Base-by-base conservation (phyloP, 495 filamentous ascomycete species). In the Thermochaetoides thermophila region DNA sequence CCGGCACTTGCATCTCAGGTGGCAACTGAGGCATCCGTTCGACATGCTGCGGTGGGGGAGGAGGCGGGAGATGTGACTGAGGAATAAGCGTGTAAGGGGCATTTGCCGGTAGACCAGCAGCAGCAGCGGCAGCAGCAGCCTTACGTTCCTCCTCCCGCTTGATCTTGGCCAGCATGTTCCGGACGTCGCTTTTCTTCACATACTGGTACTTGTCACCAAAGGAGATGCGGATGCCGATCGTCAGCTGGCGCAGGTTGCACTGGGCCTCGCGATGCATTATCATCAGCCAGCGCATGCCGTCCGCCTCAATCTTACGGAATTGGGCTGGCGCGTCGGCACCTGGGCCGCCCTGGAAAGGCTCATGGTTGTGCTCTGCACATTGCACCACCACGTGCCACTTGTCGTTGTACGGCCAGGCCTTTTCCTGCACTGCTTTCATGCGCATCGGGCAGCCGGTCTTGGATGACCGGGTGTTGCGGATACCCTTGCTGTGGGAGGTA, bases 121-220 rank as follows among this genome's bases (percentile, higher is more conserved):
- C 34, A 3, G 35, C 46, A 3, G 45, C 38, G 2, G 26, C 39
- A 11, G 34, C 40, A 3, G 44, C 44, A 1, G 47, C 44, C 40
- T 53, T 53, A 7, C 43, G 21, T 12, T 55, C 52, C 26, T 55
- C 52, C 17, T 55, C 49, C 9, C 49, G 35, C 42, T 53, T 53
- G 39, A 55, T 53, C 43, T 50, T 55, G 29, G 49, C 49, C 27
- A 55, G 32, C 37, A 42, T 44, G 40, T 55, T 55, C 12, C 52
- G 32, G 18, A 55, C 50, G 21, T 55, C 52, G 25, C 27, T 38
- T 44, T 53, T 46, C 33, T 55, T 53, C 31, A 55, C 52, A 27
- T 55, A 55, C 44, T 55, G 52, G 33, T 55, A 55, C 49, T 55
- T 55, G 27, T 55, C 52, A 16, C 49, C 52, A 33, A 55, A 55